phyloP scores from a whole-genome alignment of 2,329 filamentous ascomycete species.

The Arthrobotrys iridis region DNA sequence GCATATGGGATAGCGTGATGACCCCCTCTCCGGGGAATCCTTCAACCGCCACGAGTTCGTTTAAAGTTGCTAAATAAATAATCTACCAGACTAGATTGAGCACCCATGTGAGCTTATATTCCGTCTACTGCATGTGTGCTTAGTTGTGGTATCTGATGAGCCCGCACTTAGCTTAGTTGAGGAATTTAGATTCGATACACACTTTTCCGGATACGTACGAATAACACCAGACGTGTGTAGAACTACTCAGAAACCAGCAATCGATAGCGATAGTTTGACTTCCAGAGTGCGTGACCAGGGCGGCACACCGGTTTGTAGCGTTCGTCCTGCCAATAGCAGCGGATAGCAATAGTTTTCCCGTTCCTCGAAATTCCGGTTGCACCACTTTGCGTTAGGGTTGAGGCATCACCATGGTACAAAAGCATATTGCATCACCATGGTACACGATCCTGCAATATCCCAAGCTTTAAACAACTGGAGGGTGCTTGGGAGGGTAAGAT shows the following conservation, averaged over 20 bases:
- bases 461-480: not conserved
- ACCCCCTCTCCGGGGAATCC: not conserved
- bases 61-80: not conserved
- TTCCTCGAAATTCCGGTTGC: not conserved
- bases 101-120: not conserved
- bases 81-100: not conserved
- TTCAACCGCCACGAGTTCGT: not conserved
- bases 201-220: not conserved
- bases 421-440: constrained; percentile 21
- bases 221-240: too few relatives aligned
- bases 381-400: not conserved
- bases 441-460: constrained; percentile 33
- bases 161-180: constrained; percentile 1
- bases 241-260: too few relatives aligned
- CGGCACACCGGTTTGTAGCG: too few relatives aligned
- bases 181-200: not conserved
- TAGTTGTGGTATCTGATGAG: not conserved
- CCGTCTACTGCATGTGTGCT: not conserved
- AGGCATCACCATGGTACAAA: constrained; percentile 3
- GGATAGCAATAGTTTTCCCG: not conserved
- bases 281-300: too few relatives aligned
- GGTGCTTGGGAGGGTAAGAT: not conserved
- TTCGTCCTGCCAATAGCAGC: too few relatives aligned
- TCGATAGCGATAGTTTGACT: too few relatives aligned
- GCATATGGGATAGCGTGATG: not conserved